Evolutionary conservation across 805 yeast species (phyloP), one percentile per base, ranked within the genome.

Genomic region (Zygosaccharomyces kombuchaensis): DNA sequence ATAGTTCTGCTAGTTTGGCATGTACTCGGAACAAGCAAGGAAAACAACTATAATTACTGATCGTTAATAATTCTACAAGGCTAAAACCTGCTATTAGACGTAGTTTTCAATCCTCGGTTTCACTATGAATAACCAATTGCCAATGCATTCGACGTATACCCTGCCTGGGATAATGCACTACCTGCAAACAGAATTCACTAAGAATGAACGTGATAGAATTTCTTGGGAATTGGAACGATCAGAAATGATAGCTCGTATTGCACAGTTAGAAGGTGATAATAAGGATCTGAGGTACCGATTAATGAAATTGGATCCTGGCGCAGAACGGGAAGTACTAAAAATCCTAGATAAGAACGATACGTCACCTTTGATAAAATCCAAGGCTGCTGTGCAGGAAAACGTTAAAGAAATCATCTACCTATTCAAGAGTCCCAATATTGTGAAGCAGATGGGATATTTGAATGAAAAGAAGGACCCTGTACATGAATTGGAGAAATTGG

Each of bases 201-300:
- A 72, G 47, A 77, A 76, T 58, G 85, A 81, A 58, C 73, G 78
- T 44, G 80, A 77, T 52, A 66, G 81, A 41, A 76, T 80, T 43
- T 75, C 74, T 36, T 80, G 82, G 81, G 81, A 76, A 47, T 64
- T 78, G 42, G 84, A 80, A 56, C 68, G 75, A 30, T 78, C 80
- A 14, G 84, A 80, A 55, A 76, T 80, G 82, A 76, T 72, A 60
- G 68, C 72, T 23, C 59, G 66, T 26, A 75, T 80, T 38, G 72
- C 78, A 3, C 69, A 68, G 39, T 63, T 80, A 14, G 82, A 78
- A 52, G 75, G 80, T 31, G 82, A 79, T 51, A 77, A 76, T 52
- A 66, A 69, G 30, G 72, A 65, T 6, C 49, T 72, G 38, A 52
- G 56, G 16, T 56, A 53, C 27, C 48, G 54, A 27, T 37, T 62